A percentile compares a stretch with the other conserved stretches of the same genome.
Conservation (phyloP, 805 yeast genomes). For the Deakozyma indianensis region DNA sequence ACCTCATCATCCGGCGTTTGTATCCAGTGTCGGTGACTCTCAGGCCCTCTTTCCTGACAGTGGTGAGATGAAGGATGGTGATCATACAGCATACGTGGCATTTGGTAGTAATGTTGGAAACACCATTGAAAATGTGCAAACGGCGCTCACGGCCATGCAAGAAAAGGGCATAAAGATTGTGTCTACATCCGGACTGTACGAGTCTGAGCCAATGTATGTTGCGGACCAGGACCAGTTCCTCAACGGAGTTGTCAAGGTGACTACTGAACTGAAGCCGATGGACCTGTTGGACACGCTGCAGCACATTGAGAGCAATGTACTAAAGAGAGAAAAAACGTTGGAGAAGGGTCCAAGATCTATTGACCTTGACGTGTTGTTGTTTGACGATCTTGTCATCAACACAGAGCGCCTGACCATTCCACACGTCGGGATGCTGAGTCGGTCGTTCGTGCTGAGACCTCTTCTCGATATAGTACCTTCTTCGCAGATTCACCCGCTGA, state of each 20-base stretch:
- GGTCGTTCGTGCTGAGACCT: conserved; percentile 85
- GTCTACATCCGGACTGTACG: conserved; percentile 63
- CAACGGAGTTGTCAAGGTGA: conserved; percentile 65
- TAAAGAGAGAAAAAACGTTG: conserved; percentile 58
- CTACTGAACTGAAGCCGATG: conserved; percentile 50
- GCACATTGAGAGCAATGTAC: conserved; percentile 57
- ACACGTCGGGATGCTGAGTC: conserved; percentile 74
- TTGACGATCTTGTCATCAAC: conserved; percentile 43
- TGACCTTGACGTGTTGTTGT: conserved; percentile 77
- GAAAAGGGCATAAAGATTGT: conserved; percentile 31
- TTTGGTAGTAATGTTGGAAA: conserved; percentile 85
- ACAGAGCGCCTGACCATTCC: conserved; percentile 56
- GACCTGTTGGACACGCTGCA: conserved; percentile 50
- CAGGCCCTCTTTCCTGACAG: conserved; percentile 10
- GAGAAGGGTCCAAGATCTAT: conserved; percentile 89
- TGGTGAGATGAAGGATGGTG: conserved; percentile 2
- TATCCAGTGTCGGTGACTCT: neutral
- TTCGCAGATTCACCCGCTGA: conserved; percentile 60
- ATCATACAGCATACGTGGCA: conserved; percentile 57
- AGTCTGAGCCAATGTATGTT: conserved; percentile 87
- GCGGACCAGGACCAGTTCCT: conserved; percentile 65
- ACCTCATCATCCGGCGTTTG: conserved; percentile 20
- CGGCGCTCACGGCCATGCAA: conserved; percentile 37
- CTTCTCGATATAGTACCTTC: conserved; percentile 67
- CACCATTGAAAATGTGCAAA: conserved; percentile 43